phyloP scores from a whole-genome alignment of 129 eudicot species.

The Scalesia atractyloides region DNA sequence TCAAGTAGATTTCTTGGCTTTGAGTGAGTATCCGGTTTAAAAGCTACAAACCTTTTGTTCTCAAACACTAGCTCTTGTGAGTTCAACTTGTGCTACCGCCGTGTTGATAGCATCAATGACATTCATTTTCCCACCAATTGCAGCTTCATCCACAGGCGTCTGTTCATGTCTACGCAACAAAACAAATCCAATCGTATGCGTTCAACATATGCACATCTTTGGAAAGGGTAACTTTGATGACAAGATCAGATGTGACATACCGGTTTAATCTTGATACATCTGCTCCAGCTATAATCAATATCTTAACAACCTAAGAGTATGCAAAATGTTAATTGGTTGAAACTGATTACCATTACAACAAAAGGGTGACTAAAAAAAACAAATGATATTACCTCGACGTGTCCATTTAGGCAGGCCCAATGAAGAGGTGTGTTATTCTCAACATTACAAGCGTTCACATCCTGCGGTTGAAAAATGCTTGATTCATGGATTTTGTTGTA shows the following conservation, averaged over 20 bases:
- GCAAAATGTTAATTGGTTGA: background rate
- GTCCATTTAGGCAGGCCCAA: slow-evolving; percentile 96
- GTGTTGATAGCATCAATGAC: slow-evolving; percentile 71
- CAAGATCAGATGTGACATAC: slow-evolving; percentile 32
- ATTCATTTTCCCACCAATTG: slow-evolving; percentile 62
- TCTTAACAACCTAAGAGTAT: slow-evolving; percentile 56
- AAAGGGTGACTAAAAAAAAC: slow-evolving; percentile 6
- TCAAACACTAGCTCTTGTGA: slow-evolving; percentile 49
- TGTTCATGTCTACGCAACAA: slow-evolving; percentile 65
- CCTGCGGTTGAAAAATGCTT: slow-evolving; percentile 46
- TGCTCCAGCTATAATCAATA: slow-evolving; percentile 83
- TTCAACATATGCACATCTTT: background rate
- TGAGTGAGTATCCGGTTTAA: background rate
- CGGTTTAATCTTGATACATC: slow-evolving; percentile 61
- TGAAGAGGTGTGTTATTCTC: slow-evolving; percentile 94
- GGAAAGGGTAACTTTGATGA: background rate
- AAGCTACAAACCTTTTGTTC: background rate
- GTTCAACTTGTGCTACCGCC: slow-evolving; percentile 72
- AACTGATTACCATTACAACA: slow-evolving; percentile 1
- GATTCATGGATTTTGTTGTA: background rate
- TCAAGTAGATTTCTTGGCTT: background rate
- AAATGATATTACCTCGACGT: slow-evolving; percentile 56
- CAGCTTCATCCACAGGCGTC: slow-evolving; percentile 87
- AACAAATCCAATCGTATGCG: background rate
- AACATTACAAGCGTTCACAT: slow-evolving; percentile 65